Evolutionary conservation across 345 rosid genomes (phyloP).

Genomic region (Camelina laxa): DNA sequence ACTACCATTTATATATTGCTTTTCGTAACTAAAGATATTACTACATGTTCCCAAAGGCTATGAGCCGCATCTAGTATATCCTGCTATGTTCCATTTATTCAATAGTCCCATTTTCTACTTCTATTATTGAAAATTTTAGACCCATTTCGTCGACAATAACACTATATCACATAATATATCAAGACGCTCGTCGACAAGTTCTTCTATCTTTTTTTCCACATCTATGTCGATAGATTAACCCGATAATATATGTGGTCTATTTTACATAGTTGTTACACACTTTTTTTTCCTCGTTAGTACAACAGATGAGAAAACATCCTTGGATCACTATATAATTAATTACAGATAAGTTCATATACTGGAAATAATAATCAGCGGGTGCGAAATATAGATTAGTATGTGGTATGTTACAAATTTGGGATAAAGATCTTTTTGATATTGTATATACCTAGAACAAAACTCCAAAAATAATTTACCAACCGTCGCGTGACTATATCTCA

Average conservation of each 20-base stretch:
- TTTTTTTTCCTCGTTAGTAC: neutral
- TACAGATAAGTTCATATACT: no score
- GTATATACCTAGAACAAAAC: neutral
- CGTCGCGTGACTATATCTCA: neutral
- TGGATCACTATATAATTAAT: no score
- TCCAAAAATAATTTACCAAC: neutral
- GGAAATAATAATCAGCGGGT: no score
- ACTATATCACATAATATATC: neutral
- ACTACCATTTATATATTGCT: constrained; percentile 20
- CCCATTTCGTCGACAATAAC: constrained; percentile 14
- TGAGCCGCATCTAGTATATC: constrained; percentile 31
- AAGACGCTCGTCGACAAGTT: neutral
- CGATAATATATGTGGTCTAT: constrained; percentile 11
- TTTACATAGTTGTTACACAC: neutral
- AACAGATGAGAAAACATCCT: neutral
- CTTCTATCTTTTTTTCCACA: neutral
- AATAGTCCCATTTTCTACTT: constrained; percentile 23
- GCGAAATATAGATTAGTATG: neutral
- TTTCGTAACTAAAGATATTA: neutral
- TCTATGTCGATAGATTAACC: neutral
- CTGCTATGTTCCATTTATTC: constrained; percentile 33
- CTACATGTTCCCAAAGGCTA: constrained; percentile 22
- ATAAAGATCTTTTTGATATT: neutral
- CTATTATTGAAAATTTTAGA: constrained; percentile 9
- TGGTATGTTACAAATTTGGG: neutral